phyloP scores from a whole-genome alignment of 2,329 filamentous ascomycete genomes.

The Coleophoma crateriformis region DNA sequence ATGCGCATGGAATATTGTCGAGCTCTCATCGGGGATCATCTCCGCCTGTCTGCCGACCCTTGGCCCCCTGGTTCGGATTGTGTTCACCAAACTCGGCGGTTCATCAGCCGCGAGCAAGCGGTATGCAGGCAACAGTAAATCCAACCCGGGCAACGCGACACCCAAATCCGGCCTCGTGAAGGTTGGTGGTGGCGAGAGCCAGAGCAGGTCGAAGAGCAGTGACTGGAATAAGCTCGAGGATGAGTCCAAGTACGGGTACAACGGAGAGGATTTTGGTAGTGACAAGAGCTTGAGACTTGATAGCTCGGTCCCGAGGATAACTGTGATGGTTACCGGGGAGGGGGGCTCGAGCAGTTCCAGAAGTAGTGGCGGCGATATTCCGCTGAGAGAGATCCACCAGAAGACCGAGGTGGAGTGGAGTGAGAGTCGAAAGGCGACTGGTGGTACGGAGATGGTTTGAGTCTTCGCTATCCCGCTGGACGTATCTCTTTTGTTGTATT shows the following conservation, averaged over 20 bases:
- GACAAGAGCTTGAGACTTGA: no score
- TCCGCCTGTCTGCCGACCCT: background rate
- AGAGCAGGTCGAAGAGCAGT: background rate
- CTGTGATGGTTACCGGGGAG: no score
- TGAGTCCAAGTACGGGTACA: background rate
- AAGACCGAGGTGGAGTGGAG: background rate
- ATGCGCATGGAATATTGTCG: conserved; percentile 1
- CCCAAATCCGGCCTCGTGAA: background rate
- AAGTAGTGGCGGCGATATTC: background rate
- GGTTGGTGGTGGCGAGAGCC: background rate
- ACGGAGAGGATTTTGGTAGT: background rate
- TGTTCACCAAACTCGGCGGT: background rate
- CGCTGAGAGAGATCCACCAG: background rate
- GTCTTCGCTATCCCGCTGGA: no score
- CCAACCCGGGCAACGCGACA: background rate
- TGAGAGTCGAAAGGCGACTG: no score
- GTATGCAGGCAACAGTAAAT: background rate
- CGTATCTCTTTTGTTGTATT: no score
- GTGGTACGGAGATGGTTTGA: no score
- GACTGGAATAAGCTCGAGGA: background rate
- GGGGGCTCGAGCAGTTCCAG: background rate
- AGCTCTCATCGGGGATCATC: background rate
- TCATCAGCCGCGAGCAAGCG: background rate
- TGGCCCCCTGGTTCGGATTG: background rate
- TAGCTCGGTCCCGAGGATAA: no score